Base-by-base conservation (phyloP, 148 eudicot genomes). In the Rhododendron ovatum region DNA sequence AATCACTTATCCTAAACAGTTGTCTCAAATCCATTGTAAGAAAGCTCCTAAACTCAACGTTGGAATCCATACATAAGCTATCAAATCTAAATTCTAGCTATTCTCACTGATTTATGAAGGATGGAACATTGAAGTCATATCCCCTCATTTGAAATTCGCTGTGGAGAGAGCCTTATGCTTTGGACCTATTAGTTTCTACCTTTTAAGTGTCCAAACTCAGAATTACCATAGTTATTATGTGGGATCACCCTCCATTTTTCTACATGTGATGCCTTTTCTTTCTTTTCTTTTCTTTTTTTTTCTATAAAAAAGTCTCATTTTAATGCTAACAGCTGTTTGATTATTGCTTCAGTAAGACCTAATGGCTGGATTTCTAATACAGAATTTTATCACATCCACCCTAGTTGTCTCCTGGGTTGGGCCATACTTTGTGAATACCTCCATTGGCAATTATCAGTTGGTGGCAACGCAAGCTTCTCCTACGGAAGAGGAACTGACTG, bases 371-470 rank as follows among this genome's bases (percentile, higher is more conserved):
- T 89, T 78, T 88, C 84, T 85, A 74, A 82, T 87, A 84, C 95
- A 92, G 95, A 91, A 83, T 18, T 88, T 51, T 88, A 71, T 89
- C 87, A 83, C 90, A 84, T 89, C 91, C 84, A 78, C 88, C 88
- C 86, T 90, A 81, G 87, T 81, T 86, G 86, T 90, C 84, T 86
- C 86, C 59, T 82, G 88, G 85, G 85, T 82, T n/a, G 85, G 88
- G 86, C 92, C 93, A 53, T 79, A 78, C 41, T 88, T 88, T 71
- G 26, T 83, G 67, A 90, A 92, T 82, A 85, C 71, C 33, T 87
- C 84, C 41, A 18, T 86, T 45, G 81, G 87, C 55, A 85, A 82
- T 26, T 87, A 59, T 75, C 89, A 87, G 83, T 88, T 90, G 15
- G 0, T 91, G 18, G 87, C 91, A 69, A 91, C 94, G 45, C 91